Conservation (phyloP, 148 eudicot genomes). For the Fagopyrum esculentum region DNA sequence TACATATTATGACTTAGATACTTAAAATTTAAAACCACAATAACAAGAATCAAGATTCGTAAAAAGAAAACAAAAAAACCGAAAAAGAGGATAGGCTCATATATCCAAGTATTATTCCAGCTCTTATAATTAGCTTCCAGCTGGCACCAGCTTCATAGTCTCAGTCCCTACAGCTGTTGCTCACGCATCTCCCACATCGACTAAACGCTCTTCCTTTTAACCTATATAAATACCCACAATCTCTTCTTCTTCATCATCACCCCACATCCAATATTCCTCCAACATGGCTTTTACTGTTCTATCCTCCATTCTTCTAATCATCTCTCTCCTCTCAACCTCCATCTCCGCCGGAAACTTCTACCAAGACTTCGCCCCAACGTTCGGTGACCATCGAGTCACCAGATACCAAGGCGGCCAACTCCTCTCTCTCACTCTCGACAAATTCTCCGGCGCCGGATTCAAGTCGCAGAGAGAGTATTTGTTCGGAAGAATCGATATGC, state of each 20-base stretch:
- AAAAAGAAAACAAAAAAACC: background rate
- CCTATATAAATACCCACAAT: background rate
- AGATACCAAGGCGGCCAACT: slow-evolving; percentile 35
- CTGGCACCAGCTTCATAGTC: slow-evolving; percentile 24
- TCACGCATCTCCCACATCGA: slow-evolving; percentile 18
- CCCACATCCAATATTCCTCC: background rate
- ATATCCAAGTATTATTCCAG: background rate
- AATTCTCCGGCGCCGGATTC: slow-evolving; percentile 52
- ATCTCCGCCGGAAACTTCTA: slow-evolving; percentile 36
- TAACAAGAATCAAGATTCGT: too few species aligned
- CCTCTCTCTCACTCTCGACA: slow-evolving; percentile 49
- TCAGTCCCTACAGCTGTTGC: slow-evolving; percentile 10
- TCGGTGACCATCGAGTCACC: slow-evolving; percentile 46
- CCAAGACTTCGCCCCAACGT: slow-evolving; percentile 54
- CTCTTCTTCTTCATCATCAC: background rate
- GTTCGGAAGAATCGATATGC: slow-evolving; percentile 65
- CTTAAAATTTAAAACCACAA: too few species aligned
- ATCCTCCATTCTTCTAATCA: slow-evolving; percentile 12
- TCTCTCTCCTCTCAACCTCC: slow-evolving; percentile 11
- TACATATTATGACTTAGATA: too few species aligned
- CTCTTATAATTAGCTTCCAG: background rate
- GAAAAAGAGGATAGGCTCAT: background rate
- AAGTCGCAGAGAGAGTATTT: slow-evolving; percentile 42
- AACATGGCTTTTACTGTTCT: slow-evolving; percentile 17
- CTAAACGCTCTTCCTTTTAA: slow-evolving; percentile 5